These are phyloP conservation scores for Phytophthora sansomeana DNA, from an alignment of 352 stramenopile species.

Conservation along the genomic window DNA sequence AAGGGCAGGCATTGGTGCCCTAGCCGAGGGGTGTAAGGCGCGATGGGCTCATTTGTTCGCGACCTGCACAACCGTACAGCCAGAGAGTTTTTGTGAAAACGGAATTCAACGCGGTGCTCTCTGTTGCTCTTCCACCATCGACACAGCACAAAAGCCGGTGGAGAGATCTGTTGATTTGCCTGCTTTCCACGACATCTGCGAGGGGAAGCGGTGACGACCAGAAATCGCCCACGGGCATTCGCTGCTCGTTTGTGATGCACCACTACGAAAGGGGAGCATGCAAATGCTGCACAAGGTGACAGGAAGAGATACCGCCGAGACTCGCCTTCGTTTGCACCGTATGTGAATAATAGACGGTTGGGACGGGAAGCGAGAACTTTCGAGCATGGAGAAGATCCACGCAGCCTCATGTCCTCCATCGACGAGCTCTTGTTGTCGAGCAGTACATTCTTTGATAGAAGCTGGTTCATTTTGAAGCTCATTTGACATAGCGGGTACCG, in stretches of 20 bases:
- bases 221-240: constrained; percentile 21
- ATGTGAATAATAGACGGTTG: constrained; percentile 22
- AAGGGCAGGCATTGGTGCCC: no score
- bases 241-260: constrained; percentile 15
- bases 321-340: constrained; percentile 9
- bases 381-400: constrained; percentile 18
- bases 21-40: background rate
- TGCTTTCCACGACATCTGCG: constrained; percentile 12
- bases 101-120: constrained; percentile 1
- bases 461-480: background rate
- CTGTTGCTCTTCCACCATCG: constrained; percentile 7
- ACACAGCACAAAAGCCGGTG: constrained; percentile 26
- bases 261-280: constrained; percentile 13
- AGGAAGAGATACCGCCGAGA: constrained; percentile 7
- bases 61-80: background rate
- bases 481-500: background rate
- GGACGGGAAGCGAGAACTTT: constrained; percentile 11
- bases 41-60: constrained; percentile 12
- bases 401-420: background rate
- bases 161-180: constrained; percentile 23
- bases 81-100: no score
- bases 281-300: constrained; percentile 22
- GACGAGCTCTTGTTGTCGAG: background rate
- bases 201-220: constrained; percentile 18
- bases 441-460: no score